These are phyloP conservation scores for Apophysomyces ossiformis DNA, from an alignment of 371 early-diverging fungal genomes.

Conservation along the genomic window DNA sequence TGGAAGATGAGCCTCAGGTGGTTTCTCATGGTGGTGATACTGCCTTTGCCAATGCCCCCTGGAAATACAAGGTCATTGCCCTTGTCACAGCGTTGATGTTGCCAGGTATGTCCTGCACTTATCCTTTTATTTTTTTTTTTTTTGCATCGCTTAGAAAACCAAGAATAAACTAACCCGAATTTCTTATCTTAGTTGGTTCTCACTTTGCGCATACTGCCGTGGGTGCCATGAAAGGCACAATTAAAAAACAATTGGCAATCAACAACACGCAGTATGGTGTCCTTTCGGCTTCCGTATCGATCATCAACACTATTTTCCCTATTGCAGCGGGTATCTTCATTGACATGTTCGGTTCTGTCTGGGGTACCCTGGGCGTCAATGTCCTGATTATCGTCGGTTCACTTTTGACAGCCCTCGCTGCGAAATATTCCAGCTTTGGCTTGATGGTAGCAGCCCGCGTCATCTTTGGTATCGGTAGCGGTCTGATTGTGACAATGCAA, in stretches of 20 bases:
- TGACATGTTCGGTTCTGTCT: constrained; percentile 37
- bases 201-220: constrained; percentile 38
- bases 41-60: constrained; percentile 29
- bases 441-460: constrained; percentile 40
- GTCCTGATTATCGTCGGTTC: constrained; percentile 30
- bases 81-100: constrained; percentile 31
- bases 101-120: constrained; percentile 18
- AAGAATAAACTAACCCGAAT: background rate
- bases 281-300: constrained; percentile 31
- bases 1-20: background rate
- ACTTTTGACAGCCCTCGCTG: constrained; percentile 34
- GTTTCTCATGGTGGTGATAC: constrained; percentile 23
- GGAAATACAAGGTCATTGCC: constrained; percentile 29
- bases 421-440: constrained; percentile 26
- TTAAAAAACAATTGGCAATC: constrained; percentile 27
- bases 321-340: constrained; percentile 36
- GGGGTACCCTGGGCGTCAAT: constrained; percentile 32
- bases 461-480: constrained; percentile 46
- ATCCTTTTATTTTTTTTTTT: background rate
- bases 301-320: constrained; percentile 46
- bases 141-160: background rate
- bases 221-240: constrained; percentile 33
- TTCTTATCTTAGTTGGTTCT: constrained; percentile 32
- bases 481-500: constrained; percentile 45
- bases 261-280: constrained; percentile 46